phyloP scores from a whole-genome alignment of 1,139 yeast species.

The Lodderomyces elongisporus region DNA sequence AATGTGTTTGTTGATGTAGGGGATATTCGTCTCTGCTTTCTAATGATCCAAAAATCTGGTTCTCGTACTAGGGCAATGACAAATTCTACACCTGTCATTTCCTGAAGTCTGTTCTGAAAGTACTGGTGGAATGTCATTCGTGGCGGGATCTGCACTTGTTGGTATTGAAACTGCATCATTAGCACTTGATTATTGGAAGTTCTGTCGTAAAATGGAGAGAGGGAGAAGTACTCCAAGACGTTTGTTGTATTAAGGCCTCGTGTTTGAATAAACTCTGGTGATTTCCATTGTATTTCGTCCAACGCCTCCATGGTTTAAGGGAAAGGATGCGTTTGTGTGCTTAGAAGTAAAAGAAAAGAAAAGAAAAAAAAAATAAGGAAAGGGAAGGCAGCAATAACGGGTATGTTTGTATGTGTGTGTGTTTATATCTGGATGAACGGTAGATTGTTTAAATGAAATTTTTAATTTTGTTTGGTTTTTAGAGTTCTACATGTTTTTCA shows the following conservation, averaged over 20 bases:
- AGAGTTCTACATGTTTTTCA: too few species aligned
- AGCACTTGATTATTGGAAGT: conserved; percentile 91
- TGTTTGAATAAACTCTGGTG: conserved; percentile 94
- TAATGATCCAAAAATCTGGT: conserved; percentile 88
- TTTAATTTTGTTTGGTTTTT: too few species aligned
- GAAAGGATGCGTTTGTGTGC: background rate
- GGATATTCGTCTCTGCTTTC: conserved; percentile 67
- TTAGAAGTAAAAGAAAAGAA: too few species aligned
- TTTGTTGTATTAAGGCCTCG: conserved; percentile 83
- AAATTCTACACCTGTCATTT: conserved; percentile 85
- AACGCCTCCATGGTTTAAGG: conserved; percentile 36
- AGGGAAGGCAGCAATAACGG: background rate
- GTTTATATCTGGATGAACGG: too few species aligned
- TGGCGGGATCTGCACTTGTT: conserved; percentile 50
- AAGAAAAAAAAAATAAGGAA: too few species aligned
- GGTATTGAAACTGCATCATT: conserved; percentile 92
- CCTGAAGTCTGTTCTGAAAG: conserved; percentile 54
- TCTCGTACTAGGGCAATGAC: conserved; percentile 70
- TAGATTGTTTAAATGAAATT: conserved; percentile 1
- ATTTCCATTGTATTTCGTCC: conserved; percentile 94
- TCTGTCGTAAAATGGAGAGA: conserved; percentile 92
- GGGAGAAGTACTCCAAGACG: conserved; percentile 86
- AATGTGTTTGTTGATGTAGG: conserved; percentile 45
- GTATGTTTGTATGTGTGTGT: background rate
- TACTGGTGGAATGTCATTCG: conserved; percentile 33